Base-by-base conservation (phyloP, 192 early-diverging fungal species). In the Podila horticola region DNA sequence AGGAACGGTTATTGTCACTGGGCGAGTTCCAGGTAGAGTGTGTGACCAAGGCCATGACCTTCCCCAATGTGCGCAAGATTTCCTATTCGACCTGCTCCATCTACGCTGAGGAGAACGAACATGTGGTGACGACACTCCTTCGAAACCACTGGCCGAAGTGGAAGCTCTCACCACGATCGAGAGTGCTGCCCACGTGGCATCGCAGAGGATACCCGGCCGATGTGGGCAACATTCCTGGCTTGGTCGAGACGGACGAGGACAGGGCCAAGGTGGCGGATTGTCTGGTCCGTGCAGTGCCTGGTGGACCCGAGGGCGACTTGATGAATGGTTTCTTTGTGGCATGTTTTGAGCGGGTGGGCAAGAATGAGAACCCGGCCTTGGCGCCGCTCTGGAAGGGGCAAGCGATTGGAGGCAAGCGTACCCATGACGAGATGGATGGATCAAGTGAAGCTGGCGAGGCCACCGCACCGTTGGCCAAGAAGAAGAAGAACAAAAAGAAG, bases 241-340 rank as follows among this genome's bases (percentile, higher is more conserved):
- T 72, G 49, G 72, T 84, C 2, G 31, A 71, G 45, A 74, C 74
- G 29, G 67, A 76, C 30, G 74, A 84, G 13, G 75, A 82, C 22
- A 69, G 60, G 15, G 38, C 60, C n/a, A 68, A 50, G 49, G 55
- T 86, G 13, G 71, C 86, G 1, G 81, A 85, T 67, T 88, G 79
- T 51, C 73, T 91, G 75, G 92, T 93, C 0, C 85, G 90, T 0
- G 75, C 85, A 8, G 76, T 97, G 13, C 89, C 98, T 17, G 88
- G 98, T 28, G 93, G 94, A 8, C 72, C 89, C 28, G 96, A 97
- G 0, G 85, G 89, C 70, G 98, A 99, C 86, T 83, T 86, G 36
- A 94, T 91, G 49, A 98, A 97, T 74, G 98, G 98, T 7, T 99
- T 99, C 74, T 99, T 99, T 92, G 98, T 98, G 6, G 95, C 97